Evolutionary conservation across 495 filamentous ascomycete genomes (phyloP), one percentile per base, ranked within the genome.

Genomic region (Hypomontagnella submonticulosa): DNA sequence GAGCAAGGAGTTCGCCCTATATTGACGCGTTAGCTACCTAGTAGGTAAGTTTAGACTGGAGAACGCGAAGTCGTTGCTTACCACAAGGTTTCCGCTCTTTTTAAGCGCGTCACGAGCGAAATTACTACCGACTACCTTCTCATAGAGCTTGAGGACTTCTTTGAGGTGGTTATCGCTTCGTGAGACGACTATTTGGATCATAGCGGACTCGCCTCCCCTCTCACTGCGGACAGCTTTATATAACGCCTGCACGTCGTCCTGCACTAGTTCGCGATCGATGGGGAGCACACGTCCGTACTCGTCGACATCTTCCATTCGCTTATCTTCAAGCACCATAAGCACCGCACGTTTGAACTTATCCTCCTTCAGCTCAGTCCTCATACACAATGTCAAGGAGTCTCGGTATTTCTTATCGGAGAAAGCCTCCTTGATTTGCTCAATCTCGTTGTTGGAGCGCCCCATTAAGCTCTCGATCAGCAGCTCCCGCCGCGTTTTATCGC

Each of bases 331-430:
- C 38, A 89, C 92, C 61, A 93, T 78, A 64, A 99, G 63, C n/a
- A 98, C 87, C 0, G 94, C 95, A 61, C 86, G 87, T 48, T 95
- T 92, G 78, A 98, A 95, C 67, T 98, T 99, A 73, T 98, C 93
- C 48, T 92, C 91, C 73, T 92, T 92, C 15, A 99, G 81, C 76
- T 97, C 93, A 16, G 88, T 87, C 68, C 91, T 89, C 89, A 99
- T 97, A 73, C 92, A 97, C 61, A 87, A 84, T 65, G 86, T 85
- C 42, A 99, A 77, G 67, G 84, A 88, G 72, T 97, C 88, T n/a
- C 80, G 77, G 75, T 98, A 98, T 44, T 97, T 92, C 64, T 94
- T 93, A 71, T 99, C 95, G 32, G 83, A 85, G 79, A 99, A 99
- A 4, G 86, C 89, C n/a, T 90, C 86, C 76, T 97, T 98, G 80